Evolutionary conservation across 2,329 filamentous ascomycete species (phyloP).

Genomic region (Colletotrichum tamarilloi): DNA sequence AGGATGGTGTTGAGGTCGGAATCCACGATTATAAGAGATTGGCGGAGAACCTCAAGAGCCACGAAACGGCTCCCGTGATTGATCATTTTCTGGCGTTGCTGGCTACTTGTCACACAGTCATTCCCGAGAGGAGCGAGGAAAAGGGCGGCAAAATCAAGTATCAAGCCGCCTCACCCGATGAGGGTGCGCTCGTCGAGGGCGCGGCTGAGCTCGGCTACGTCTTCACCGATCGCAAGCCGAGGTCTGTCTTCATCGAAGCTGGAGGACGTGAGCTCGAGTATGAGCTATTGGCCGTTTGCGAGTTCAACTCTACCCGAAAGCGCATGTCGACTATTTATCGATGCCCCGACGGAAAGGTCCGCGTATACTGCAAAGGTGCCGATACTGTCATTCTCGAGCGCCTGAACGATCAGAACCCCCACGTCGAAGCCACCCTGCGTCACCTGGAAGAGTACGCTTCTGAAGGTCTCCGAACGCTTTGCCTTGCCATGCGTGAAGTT

Average conservation of each 20-base stretch:
- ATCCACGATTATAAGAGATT: slow-evolving; percentile 88
- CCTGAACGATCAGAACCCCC: slow-evolving; percentile 83
- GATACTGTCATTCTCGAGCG: slow-evolving; percentile 98
- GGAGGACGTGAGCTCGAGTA: slow-evolving; percentile 82
- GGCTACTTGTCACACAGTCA: slow-evolving; percentile 95
- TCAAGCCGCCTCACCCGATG: slow-evolving; percentile 96
- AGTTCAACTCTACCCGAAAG: slow-evolving; percentile 98
- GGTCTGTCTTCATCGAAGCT: slow-evolving; percentile 85
- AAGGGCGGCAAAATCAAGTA: slow-evolving; percentile 90
- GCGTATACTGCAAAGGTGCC: slow-evolving; percentile 95
- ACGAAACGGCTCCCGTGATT: slow-evolving; percentile 63
- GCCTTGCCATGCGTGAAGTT: slow-evolving; percentile 92
- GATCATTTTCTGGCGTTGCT: slow-evolving; percentile 90
- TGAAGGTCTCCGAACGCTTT: slow-evolving; percentile 93
- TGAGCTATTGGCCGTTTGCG: slow-evolving; percentile 94
- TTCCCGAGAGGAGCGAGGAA: slow-evolving; percentile 86
- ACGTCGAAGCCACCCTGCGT: slow-evolving; percentile 88
- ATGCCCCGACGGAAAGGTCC: slow-evolving; percentile 94
- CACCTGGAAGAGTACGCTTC: slow-evolving; percentile 99
- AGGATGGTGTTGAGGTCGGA: slow-evolving; percentile 81
- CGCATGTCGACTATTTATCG: slow-evolving; percentile 98
- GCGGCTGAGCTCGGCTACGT: slow-evolving; percentile 87
- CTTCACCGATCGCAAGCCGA: slow-evolving; percentile 91
- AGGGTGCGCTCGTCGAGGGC: slow-evolving; percentile 95
- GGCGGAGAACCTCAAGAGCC: slow-evolving; percentile 72